Conservation (phyloP, 2,329 filamentous ascomycete genomes). For the Ceratocystis eucalypticola region DNA sequence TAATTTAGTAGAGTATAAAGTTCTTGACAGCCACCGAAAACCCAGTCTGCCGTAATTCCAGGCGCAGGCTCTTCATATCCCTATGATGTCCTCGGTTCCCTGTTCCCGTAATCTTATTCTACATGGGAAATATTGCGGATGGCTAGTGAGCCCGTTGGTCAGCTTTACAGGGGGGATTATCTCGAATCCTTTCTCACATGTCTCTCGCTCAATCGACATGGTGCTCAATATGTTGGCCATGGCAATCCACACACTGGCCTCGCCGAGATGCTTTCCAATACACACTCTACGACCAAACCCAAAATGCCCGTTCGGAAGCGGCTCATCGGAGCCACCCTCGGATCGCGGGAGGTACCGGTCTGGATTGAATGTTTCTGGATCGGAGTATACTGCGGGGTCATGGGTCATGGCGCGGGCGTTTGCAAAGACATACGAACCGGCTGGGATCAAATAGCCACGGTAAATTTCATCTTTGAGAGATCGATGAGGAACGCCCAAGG, state of each 20-base stretch:
- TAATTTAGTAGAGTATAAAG: no score
- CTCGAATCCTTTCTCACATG: constrained; percentile 27
- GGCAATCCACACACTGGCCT: constrained; percentile 31
- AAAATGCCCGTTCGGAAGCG: constrained; percentile 35
- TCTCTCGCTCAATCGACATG: constrained; percentile 20
- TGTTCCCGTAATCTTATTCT: constrained; percentile 20
- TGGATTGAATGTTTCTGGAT: constrained; percentile 34
- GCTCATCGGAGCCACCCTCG: constrained; percentile 32
- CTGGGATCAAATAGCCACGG: constrained; percentile 42
- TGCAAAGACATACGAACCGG: constrained; percentile 34
- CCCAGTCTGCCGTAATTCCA: no score
- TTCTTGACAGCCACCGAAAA: no score
- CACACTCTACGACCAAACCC: constrained; percentile 41
- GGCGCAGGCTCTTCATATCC: neutral
- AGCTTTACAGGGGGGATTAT: constrained; percentile 25
- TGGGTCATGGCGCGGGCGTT: constrained; percentile 35
- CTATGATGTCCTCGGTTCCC: neutral
- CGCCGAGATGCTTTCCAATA: constrained; percentile 37
- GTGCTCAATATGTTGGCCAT: constrained; percentile 30
- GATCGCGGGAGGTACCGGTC: constrained; percentile 30
- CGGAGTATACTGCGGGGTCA: constrained; percentile 29
- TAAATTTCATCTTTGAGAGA: constrained; percentile 43
- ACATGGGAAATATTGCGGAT: constrained; percentile 23
- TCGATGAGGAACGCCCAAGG: constrained; percentile 41
- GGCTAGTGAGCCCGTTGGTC: constrained; percentile 24